phyloP scores from a whole-genome alignment of 2,329 filamentous ascomycete species.

The Hypoxylon sp. region DNA sequence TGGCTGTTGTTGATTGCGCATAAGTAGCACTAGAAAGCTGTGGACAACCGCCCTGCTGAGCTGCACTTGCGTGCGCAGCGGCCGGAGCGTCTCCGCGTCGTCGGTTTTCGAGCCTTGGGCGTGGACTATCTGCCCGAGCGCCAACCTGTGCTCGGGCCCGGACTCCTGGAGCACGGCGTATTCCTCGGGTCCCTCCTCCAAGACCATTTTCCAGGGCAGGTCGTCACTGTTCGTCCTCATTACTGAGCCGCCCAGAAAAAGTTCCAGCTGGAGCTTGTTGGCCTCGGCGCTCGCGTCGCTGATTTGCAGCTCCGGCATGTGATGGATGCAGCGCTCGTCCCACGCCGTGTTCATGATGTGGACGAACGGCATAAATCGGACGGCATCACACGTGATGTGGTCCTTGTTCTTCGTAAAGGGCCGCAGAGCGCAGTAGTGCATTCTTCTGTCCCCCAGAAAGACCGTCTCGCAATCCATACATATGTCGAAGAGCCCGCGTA shows the following conservation, averaged over 20 bases:
- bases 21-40: not conserved
- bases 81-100: too few relatives aligned
- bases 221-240: too few relatives aligned
- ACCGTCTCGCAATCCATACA: slow-evolving; percentile 8
- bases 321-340: slow-evolving; percentile 1
- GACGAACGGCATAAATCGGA: not conserved
- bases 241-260: not conserved
- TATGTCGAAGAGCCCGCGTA: slow-evolving; percentile 10
- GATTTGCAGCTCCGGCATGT: not conserved
- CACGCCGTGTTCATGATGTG: not conserved
- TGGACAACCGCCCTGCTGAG: not conserved
- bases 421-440: not conserved
- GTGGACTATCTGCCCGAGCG: too few relatives aligned
- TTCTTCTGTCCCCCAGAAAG: not conserved
- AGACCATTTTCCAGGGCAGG: too few relatives aligned
- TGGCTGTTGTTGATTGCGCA: not conserved
- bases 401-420: not conserved
- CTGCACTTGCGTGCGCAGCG: too few relatives aligned
- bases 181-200: too few relatives aligned
- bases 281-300: not conserved
- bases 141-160: too few relatives aligned
- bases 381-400: not conserved
- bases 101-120: too few relatives aligned
- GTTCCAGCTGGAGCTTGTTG: not conserved
- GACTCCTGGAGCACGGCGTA: too few relatives aligned